A percentile compares a stretch with the other conserved stretches of the same genome.
Evolutionary conservation across 2,329 filamentous ascomycete species (phyloP).

Genomic region (Davidsoniella virescens): DNA sequence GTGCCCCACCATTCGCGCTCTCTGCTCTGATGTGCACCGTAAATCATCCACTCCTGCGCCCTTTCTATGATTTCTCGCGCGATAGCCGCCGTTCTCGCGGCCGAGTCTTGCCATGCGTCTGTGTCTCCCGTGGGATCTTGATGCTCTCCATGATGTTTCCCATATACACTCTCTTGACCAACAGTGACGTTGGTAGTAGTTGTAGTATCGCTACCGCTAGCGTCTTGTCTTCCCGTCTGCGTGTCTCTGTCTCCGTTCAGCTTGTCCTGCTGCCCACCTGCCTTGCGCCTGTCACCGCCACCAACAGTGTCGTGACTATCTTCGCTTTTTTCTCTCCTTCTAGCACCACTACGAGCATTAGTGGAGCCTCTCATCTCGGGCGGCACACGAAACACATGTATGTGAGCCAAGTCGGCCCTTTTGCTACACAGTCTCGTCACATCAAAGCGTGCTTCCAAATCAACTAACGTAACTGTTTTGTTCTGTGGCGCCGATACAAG

Average conservation of each 20-base stretch:
- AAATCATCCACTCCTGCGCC: slow-evolving; percentile 33
- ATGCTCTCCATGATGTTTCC: too few relatives aligned
- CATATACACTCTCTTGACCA: too few relatives aligned
- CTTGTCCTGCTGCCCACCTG: too few relatives aligned
- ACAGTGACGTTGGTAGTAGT: too few relatives aligned
- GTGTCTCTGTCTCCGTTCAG: too few relatives aligned
- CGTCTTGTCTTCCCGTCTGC: too few relatives aligned
- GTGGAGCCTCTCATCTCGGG: slow-evolving; percentile 17
- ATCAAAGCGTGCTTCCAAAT: slow-evolving; percentile 40
- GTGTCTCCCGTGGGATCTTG: too few relatives aligned
- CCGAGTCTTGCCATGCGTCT: neutral
- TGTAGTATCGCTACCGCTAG: too few relatives aligned
- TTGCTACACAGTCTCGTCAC: slow-evolving; percentile 27
- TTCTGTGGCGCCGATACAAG: slow-evolving; percentile 31
- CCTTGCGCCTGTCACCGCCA: too few relatives aligned
- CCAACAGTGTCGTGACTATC: neutral
- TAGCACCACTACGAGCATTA: too few relatives aligned
- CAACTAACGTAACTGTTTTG: slow-evolving; percentile 37
- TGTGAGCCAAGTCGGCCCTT: slow-evolving; percentile 28
- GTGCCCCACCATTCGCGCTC: slow-evolving; percentile 42
- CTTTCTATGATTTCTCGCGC: slow-evolving; percentile 24
- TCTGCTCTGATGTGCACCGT: slow-evolving; percentile 27
- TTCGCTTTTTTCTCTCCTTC: too few relatives aligned
- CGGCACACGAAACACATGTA: slow-evolving; percentile 32
- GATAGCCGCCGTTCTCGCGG: slow-evolving; percentile 13